Evolutionary conservation across 805 yeast species (phyloP), one percentile per base, ranked within the genome.

Genomic region (Starmerella apis): DNA sequence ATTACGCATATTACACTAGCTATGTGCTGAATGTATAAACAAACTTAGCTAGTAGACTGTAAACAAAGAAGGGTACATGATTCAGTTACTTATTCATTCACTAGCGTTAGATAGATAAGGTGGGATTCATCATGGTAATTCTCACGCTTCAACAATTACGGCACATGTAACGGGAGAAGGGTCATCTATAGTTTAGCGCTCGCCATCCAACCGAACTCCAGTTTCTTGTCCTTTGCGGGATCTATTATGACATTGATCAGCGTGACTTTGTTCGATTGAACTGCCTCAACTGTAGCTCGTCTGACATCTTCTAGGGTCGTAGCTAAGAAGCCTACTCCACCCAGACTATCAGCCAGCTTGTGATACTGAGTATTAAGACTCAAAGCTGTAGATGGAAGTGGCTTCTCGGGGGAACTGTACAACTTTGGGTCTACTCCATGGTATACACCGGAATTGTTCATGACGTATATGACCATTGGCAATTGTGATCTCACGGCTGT

Each of bases 371-470:
- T 78, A 23, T 76, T 69, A 43, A 71, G 68, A 22, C 79, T 70
- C 35, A 81, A 63, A 0, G 83, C 81, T 1, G 86, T 81, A 0
- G 84, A 71, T 0, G 83, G 82, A 32, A 75, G 60, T 3, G 66
- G 67, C 33, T 52, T 48, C 10, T 19, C n/a, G 2, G 48, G 47
- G 2, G 58, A 53, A 3, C 59, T 54, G 43, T 65, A 62, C 9
- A 63, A 57, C 0, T 52, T 45, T 1, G 67, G 66, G 19, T 68
- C 73, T 9, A 72, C 68, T 1, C 88, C 88, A 54, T 79, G 83
- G 61, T 81, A 81, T 2, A 81, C 78, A 1, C 88, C 88, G 27
- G 80, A 74, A 61, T 81, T 81, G 63, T 81, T 81, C 81, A 81
- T 78, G n/a, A 81, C 78, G 23, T 77, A 68, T 9, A 81, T 66